Percentiles rank a stretch among this genome's conserved stretches.
Evolutionary conservation across 495 filamentous ascomycete species (phyloP).

Genomic region (Penicillium lagena): DNA sequence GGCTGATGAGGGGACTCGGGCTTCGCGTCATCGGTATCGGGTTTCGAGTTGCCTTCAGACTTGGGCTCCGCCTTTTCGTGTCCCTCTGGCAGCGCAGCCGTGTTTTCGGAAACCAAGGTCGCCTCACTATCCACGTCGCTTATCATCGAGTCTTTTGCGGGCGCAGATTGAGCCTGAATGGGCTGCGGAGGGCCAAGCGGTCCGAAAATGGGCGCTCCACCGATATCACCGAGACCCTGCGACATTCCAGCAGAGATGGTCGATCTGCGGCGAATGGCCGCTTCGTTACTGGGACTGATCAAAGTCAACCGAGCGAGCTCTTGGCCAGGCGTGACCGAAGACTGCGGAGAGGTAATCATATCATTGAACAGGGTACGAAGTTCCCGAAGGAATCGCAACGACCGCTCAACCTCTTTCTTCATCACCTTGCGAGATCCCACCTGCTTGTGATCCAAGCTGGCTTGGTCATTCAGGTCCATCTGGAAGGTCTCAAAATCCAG

Average conservation of each 20-base stretch:
- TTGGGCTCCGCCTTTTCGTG: constrained; percentile 8
- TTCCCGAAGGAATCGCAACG: constrained; percentile 64
- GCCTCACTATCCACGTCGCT: constrained; percentile 41
- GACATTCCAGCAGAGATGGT: constrained; percentile 37
- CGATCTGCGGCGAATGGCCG: constrained; percentile 49
- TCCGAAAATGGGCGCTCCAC: constrained; percentile 45
- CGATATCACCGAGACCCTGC: constrained; percentile 42
- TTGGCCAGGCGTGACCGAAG: constrained; percentile 58
- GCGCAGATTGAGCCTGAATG: constrained; percentile 6
- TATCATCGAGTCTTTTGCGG: constrained; percentile 8
- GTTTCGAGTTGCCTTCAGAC: not conserved
- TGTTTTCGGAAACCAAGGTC: constrained; percentile 42
- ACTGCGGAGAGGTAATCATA: constrained; percentile 52
- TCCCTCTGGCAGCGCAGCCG: constrained; percentile 13
- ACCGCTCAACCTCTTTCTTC: constrained; percentile 56
- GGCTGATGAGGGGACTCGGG: constrained; percentile 27
- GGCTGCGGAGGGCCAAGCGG: constrained; percentile 41
- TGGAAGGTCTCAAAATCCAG: constrained; percentile 62
- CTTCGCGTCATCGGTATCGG: not conserved
- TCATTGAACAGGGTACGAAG: constrained; percentile 65
- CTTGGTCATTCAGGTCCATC: constrained; percentile 52
- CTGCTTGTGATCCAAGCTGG: constrained; percentile 52
- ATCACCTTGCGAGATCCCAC: constrained; percentile 59
- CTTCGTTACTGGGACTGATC: constrained; percentile 54
- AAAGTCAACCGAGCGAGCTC: constrained; percentile 81